Conservation (phyloP, 2,329 filamentous ascomycete species). For the Lecanoromycetidae sp. region DNA sequence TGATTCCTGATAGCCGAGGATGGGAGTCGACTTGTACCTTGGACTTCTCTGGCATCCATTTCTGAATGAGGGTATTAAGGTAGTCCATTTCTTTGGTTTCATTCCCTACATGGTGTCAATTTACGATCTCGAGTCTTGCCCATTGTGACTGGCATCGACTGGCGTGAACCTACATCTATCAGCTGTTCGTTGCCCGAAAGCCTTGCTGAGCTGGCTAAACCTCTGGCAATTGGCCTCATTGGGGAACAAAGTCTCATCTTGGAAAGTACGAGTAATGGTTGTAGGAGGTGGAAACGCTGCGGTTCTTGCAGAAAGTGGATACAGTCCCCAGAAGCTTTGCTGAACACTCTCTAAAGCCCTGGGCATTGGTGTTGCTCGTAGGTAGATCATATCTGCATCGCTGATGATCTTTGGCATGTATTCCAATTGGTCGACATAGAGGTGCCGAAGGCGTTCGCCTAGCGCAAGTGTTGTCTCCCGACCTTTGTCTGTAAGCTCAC, state of each 20-base stretch:
- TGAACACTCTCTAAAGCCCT: constrained; percentile 68
- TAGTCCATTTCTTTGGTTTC: constrained; percentile 69
- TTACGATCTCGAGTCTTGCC: too few relatives aligned
- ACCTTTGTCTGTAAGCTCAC: constrained; percentile 65
- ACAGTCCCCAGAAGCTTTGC: constrained; percentile 62
- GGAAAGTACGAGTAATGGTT: constrained; percentile 51
- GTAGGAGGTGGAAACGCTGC: constrained; percentile 48
- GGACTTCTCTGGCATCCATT: constrained; percentile 67
- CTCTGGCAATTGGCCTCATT: constrained; percentile 64
- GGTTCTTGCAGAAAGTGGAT: constrained; percentile 45
- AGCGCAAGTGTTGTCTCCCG: constrained; percentile 59
- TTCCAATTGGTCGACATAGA: constrained; percentile 63
- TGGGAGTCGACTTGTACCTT: constrained; percentile 71
- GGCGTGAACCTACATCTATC: constrained; percentile 41
- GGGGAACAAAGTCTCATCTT: constrained; percentile 68
- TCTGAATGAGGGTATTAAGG: constrained; percentile 62
- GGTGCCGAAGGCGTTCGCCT: constrained; percentile 52
- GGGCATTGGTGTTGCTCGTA: constrained; percentile 62
- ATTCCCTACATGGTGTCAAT: constrained; percentile 40
- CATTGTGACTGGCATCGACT: too few relatives aligned
- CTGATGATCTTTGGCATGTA: constrained; percentile 54
- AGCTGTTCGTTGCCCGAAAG: constrained; percentile 60
- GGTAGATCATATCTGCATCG: constrained; percentile 51
- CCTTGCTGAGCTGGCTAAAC: constrained; percentile 55
- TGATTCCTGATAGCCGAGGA: constrained; percentile 75